phyloP scores from a whole-genome alignment of 768 basidiomycete genomes.

The Calvatia gigantea region DNA sequence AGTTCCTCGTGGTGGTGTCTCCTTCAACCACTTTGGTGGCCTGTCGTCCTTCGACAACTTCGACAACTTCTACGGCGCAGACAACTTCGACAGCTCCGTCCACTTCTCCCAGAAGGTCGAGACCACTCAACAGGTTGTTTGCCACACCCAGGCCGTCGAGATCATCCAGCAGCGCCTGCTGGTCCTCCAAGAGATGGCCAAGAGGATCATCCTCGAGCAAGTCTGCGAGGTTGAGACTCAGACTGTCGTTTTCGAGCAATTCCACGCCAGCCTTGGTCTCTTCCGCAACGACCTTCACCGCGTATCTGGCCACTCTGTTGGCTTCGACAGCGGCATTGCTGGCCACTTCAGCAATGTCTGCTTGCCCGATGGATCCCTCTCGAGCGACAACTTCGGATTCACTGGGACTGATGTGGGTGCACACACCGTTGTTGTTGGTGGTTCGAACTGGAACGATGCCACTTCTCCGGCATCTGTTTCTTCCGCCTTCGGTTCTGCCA shows the following conservation, averaged over 20 bases:
- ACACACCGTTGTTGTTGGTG: slow-evolving; percentile 32
- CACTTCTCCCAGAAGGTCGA: slow-evolving; percentile 29
- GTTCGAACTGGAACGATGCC: slow-evolving; percentile 37
- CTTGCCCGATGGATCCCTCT: slow-evolving; percentile 26
- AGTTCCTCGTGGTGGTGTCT: slow-evolving; percentile 8
- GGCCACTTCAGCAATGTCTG: slow-evolving; percentile 25
- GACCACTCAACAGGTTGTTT: slow-evolving; percentile 34
- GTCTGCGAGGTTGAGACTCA: slow-evolving; percentile 50
- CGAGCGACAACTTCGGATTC: slow-evolving; percentile 29
- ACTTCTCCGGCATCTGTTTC: slow-evolving; percentile 18
- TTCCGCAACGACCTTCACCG: slow-evolving; percentile 40
- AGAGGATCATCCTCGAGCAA: slow-evolving; percentile 42
- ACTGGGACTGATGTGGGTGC: slow-evolving; percentile 26
- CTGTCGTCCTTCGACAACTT: slow-evolving; percentile 33
- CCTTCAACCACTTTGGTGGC: slow-evolving; percentile 37
- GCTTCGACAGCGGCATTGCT: slow-evolving; percentile 29
- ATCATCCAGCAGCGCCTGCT: slow-evolving; percentile 44
- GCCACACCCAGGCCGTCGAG: slow-evolving; percentile 31
- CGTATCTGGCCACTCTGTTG: slow-evolving; percentile 28
- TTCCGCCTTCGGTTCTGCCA: slow-evolving; percentile 5
- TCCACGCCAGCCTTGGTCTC: slow-evolving; percentile 33
- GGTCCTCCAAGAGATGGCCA: slow-evolving; percentile 43
- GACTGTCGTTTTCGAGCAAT: slow-evolving; percentile 39
- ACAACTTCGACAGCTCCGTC: slow-evolving; percentile 37
- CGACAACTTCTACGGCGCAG: slow-evolving; percentile 43